Evolutionary conservation across 108 stramenopile genomes (phyloP).

Genomic region (Nannochloropsis granulata): DNA sequence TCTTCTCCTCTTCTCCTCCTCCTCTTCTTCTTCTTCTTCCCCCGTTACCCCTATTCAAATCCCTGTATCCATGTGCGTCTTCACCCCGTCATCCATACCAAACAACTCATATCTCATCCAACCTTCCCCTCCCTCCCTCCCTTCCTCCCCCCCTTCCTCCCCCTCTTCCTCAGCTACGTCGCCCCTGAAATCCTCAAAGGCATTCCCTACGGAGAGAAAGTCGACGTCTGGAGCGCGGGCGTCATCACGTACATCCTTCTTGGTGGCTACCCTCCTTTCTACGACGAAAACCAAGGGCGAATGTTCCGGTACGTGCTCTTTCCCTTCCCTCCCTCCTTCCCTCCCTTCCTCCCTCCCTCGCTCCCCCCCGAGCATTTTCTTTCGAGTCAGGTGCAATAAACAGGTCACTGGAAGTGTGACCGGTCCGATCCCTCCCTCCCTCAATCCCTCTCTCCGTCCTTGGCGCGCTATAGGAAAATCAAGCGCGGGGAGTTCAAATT

Average conservation of each 20-base stretch:
- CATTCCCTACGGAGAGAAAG: conserved; percentile 14
- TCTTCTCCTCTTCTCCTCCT: neutral
- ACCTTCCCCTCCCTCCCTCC: neutral
- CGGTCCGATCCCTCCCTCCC: neutral
- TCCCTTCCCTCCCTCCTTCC: neutral
- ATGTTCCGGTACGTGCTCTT: conserved; percentile 32
- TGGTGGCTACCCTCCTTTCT: conserved; percentile 66
- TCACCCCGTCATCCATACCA: neutral
- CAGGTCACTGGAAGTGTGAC: neutral
- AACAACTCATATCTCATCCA: neutral
- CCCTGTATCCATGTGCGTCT: neutral
- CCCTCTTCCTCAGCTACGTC: neutral
- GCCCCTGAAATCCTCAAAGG: conserved; percentile 22
- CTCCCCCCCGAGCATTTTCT: neutral
- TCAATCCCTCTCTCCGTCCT: neutral
- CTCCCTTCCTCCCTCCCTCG: neutral
- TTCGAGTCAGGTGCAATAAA: neutral
- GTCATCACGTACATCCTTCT: conserved; percentile 89
- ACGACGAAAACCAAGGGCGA: conserved; percentile 28
- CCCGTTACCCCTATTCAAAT: neutral
- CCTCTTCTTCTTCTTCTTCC: conserved; percentile 1
- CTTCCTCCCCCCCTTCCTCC: neutral
- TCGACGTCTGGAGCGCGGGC: conserved; percentile 95
- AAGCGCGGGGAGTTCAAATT: conserved; percentile 35
- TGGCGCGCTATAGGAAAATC: neutral